These are phyloP conservation scores for Aristolochia contorta DNA, from an alignment of 164 flowering plant species.

Conservation along the genomic window DNA sequence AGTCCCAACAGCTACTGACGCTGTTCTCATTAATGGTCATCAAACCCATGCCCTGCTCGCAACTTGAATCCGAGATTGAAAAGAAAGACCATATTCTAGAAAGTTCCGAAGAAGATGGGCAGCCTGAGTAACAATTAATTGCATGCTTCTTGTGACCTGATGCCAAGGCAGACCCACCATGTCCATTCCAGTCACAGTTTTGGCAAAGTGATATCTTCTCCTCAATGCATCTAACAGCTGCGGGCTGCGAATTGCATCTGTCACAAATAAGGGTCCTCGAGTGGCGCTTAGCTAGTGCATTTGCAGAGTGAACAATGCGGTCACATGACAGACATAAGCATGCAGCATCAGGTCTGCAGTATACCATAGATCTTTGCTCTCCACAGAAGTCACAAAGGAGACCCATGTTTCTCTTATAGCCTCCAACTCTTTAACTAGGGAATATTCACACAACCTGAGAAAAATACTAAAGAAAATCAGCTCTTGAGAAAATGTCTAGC, in stretches of 20 bases:
- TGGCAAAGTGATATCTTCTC: slow-evolving; percentile 75
- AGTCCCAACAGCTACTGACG: slow-evolving; percentile 14
- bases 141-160: slow-evolving; percentile 53
- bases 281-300: slow-evolving; percentile 84
- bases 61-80: slow-evolving; percentile 34
- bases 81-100: slow-evolving; percentile 73
- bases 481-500: no score
- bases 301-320: slow-evolving; percentile 86
- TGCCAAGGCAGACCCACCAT: slow-evolving; percentile 26
- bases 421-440: background rate
- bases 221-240: slow-evolving; percentile 61
- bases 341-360: slow-evolving; percentile 88
- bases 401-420: slow-evolving; percentile 43
- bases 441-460: background rate
- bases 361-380: slow-evolving; percentile 73
- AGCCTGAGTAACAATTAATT: slow-evolving; percentile 76
- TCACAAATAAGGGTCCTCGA: slow-evolving; percentile 79
- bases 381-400: slow-evolving; percentile 78
- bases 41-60: slow-evolving; percentile 54
- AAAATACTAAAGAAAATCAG: no score
- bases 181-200: slow-evolving; percentile 75
- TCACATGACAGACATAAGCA: slow-evolving; percentile 90
- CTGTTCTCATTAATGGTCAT: slow-evolving; percentile 57
- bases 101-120: slow-evolving; percentile 77
- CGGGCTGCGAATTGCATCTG: slow-evolving; percentile 77